These are phyloP conservation scores for Mycena rebaudengoi DNA, from an alignment of 768 basidiomycete genomes.

Conservation along the genomic window DNA sequence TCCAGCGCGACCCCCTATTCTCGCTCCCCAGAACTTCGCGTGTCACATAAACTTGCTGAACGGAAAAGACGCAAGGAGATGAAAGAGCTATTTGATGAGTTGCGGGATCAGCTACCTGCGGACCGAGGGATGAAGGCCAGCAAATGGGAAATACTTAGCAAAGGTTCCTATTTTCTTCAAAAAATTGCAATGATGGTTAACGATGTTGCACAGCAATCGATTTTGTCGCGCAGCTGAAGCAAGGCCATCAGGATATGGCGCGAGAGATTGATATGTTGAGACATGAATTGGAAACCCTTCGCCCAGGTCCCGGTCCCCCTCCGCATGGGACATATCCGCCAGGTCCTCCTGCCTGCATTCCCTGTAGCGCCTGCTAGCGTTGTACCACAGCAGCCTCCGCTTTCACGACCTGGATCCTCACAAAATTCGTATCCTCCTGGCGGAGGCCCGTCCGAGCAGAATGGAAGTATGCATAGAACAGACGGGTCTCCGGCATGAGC, in stretches of 20 bases:
- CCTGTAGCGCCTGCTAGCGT: constrained; percentile 50
- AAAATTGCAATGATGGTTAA: constrained; percentile 12
- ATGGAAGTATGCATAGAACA: constrained; percentile 52
- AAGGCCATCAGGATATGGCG: constrained; percentile 76
- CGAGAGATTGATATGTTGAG: constrained; percentile 83
- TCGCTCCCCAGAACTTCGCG: constrained; percentile 91
- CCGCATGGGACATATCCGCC: constrained; percentile 57
- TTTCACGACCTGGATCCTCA: constrained; percentile 68
- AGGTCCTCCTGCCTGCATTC: constrained; percentile 56
- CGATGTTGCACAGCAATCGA: constrained; percentile 73
- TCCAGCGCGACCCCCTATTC: constrained; percentile 84
- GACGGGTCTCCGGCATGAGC: constrained; percentile 52
- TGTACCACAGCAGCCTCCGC: constrained; percentile 37
- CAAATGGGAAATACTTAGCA: constrained; percentile 99
- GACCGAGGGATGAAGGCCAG: constrained; percentile 96
- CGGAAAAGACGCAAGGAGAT: constrained; percentile 97
- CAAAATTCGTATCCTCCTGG: constrained; percentile 63
- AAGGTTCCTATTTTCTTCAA: constrained; percentile 65
- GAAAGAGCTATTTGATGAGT: constrained; percentile 98
- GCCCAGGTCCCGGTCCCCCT: too few relatives aligned
- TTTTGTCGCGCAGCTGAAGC: constrained; percentile 83
- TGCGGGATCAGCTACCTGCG: constrained; percentile 90
- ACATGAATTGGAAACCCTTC: constrained; percentile 74
- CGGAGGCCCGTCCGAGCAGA: constrained; percentile 48
- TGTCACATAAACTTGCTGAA: constrained; percentile 97